These are phyloP conservation scores for Pseudogymnoascus sp. DNA, from an alignment of 2,329 filamentous ascomycete species.

Conservation along the genomic window DNA sequence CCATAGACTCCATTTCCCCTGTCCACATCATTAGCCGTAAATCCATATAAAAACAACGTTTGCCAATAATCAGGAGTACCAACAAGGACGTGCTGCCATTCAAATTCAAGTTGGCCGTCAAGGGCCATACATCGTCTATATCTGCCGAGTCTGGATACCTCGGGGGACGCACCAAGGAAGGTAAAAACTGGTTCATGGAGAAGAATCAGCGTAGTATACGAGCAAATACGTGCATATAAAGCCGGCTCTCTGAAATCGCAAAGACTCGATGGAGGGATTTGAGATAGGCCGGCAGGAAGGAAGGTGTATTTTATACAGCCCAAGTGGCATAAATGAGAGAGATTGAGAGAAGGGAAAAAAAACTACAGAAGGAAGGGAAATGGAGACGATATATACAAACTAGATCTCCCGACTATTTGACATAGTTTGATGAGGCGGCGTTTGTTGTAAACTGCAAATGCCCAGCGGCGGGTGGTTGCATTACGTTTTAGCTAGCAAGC, in stretches of 20 bases:
- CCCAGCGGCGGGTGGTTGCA: slow-evolving; percentile 4
- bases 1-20: neutral
- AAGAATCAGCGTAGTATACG: neutral
- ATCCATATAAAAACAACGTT: neutral
- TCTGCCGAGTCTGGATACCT: neutral
- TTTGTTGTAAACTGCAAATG: neutral
- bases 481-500: neutral
- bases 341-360: neutral
- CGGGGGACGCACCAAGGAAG: neutral
- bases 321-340: neutral
- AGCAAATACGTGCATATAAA: neutral
- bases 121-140: slow-evolving; percentile 1
- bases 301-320: neutral
- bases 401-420: neutral
- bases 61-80: neutral
- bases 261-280: neutral
- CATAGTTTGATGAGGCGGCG: neutral
- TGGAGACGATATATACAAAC: neutral
- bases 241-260: neutral
- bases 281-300: neutral
- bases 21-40: neutral
- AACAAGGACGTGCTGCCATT: neutral
- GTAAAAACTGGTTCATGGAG: neutral
- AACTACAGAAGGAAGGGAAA: neutral
- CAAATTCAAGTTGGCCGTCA: neutral